Evolutionary conservation across 495 filamentous ascomycete genomes (phyloP).

Genomic region (Bryoglossum gracile): DNA sequence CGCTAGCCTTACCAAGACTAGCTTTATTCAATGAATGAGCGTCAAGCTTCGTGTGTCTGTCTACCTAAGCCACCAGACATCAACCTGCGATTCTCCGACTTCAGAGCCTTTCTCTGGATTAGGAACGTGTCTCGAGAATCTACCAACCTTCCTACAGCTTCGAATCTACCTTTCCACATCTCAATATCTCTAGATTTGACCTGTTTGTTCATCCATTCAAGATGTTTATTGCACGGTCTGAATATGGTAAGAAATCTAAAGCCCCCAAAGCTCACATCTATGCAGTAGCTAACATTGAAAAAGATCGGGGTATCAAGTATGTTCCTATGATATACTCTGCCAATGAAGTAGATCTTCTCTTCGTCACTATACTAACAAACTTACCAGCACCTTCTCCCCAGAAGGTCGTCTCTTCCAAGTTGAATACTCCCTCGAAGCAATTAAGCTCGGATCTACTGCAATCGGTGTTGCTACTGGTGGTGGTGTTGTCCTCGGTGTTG

Average conservation of each 20-base stretch:
- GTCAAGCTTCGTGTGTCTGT: neutral
- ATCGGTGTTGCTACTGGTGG: conserved; percentile 93
- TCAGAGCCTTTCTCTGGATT: neutral
- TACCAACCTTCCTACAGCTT: conserved; percentile 2
- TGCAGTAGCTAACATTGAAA: conserved; percentile 28
- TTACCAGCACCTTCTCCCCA: conserved; percentile 90
- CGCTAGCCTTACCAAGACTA: neutral
- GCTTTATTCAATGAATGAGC: too few species aligned
- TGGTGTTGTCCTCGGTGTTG: conserved; percentile 92
- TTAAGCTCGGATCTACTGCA: conserved; percentile 97
- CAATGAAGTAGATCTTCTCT: neutral
- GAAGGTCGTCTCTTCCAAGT: conserved; percentile 99
- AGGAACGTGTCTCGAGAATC: neutral
- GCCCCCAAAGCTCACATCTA: conserved; percentile 13
- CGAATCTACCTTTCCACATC: neutral
- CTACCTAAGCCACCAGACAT: neutral
- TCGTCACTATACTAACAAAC: conserved; percentile 9
- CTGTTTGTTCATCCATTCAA: conserved; percentile 37
- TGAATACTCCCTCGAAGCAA: conserved; percentile 99
- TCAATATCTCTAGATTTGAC: neutral
- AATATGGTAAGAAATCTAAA: conserved; percentile 69
- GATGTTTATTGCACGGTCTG: conserved; percentile 99
- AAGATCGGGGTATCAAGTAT: conserved; percentile 99
- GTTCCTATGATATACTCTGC: conserved; percentile 23
- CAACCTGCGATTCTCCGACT: neutral